phyloP scores from a whole-genome alignment of 1,284 basidiomycete species.

The Sporisorium iseilematis-ciliati region DNA sequence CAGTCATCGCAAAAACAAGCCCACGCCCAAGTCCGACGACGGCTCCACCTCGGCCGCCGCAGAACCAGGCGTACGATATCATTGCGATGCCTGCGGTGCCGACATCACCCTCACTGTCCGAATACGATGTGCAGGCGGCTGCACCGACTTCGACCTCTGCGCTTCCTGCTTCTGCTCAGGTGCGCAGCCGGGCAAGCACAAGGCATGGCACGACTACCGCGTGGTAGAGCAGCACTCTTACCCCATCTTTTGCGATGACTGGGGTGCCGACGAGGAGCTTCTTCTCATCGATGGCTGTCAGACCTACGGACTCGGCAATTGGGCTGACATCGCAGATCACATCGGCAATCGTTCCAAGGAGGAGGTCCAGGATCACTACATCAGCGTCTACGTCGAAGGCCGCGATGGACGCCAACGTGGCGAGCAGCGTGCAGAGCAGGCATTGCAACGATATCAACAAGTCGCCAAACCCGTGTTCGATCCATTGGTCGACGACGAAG shows the following conservation, averaged over 20 bases:
- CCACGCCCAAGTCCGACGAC: conserved; percentile 60
- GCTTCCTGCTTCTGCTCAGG: conserved; percentile 87
- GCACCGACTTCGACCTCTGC: conserved; percentile 71
- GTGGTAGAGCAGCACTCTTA: conserved; percentile 95
- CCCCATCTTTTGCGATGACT: conserved; percentile 93
- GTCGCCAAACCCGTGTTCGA: conserved; percentile 27
- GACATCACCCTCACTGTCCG: conserved; percentile 69
- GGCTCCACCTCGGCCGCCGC: conserved; percentile 57
- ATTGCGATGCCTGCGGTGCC: conserved; percentile 68
- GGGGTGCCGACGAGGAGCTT: conserved; percentile 99
- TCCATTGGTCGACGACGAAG: conserved; percentile 42
- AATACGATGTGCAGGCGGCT: conserved; percentile 67
- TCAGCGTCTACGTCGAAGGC: conserved; percentile 79
- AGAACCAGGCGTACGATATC: conserved; percentile 67
- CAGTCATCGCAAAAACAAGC: conserved; percentile 68
- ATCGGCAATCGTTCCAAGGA: conserved; percentile 94
- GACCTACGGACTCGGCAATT: conserved; percentile 92
- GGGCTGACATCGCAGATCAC: conserved; percentile 95
- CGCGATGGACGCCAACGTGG: conserved; percentile 59
- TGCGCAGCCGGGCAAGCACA: conserved; percentile 87
- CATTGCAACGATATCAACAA: conserved; percentile 27
- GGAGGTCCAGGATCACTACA: conserved; percentile 92
- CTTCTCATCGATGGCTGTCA: conserved; percentile 90
- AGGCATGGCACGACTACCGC: conserved; percentile 89
- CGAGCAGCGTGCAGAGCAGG: conserved; percentile 52